Evolutionary conservation across 345 rosid genomes (phyloP).

Genomic region (Adansonia digitata): DNA sequence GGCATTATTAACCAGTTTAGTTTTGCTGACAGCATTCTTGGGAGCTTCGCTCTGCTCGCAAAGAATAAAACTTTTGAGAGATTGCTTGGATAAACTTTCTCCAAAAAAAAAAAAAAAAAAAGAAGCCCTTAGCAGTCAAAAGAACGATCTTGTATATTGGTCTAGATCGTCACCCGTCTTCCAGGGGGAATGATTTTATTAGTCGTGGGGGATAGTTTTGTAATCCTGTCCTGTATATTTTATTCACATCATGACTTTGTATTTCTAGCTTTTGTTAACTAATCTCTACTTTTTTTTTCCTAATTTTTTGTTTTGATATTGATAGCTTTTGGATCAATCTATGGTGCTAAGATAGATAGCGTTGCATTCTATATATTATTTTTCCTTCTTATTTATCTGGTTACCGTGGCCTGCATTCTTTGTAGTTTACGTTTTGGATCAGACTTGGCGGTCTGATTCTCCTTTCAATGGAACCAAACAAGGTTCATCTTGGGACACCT

Average conservation of each 20-base stretch:
- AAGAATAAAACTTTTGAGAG: constrained; percentile 20
- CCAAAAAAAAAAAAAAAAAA: background rate
- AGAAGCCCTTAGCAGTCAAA: background rate
- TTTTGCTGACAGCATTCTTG: constrained; percentile 16
- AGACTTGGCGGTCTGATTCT: too few species aligned
- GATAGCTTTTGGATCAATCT: background rate
- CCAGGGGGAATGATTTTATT: background rate
- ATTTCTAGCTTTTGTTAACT: background rate
- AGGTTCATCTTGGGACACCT: too few species aligned
- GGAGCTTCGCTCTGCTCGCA: constrained; percentile 13
- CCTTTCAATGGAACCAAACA: too few species aligned
- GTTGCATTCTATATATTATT: too few species aligned
- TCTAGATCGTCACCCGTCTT: background rate
- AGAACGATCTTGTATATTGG: background rate
- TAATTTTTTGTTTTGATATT: background rate
- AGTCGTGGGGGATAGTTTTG: constrained; percentile 5
- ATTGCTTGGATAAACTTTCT: background rate
- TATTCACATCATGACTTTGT: background rate
- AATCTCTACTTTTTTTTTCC: background rate
- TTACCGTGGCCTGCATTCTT: too few species aligned
- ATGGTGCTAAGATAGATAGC: background rate
- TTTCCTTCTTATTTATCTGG: too few species aligned
- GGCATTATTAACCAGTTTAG: constrained; percentile 41
- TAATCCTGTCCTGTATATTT: constrained; percentile 1
- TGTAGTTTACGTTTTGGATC: too few species aligned